These are phyloP conservation scores for Cercis canadensis DNA, from an alignment of 306 rosid species.

Conservation along the genomic window DNA sequence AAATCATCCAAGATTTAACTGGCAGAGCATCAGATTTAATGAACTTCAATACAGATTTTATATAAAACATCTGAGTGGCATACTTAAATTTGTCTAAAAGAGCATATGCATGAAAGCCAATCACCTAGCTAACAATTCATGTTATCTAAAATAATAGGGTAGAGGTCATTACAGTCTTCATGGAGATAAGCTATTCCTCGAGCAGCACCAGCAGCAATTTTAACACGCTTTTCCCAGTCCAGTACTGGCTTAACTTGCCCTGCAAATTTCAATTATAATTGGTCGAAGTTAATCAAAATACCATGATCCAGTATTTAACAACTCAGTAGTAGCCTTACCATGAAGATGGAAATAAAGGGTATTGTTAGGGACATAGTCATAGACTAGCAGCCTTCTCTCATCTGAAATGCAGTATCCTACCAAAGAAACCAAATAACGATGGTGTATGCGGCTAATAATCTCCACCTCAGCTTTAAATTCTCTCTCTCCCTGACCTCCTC, in stretches of 20 bases:
- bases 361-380: slow-evolving; percentile 83
- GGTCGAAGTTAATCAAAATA: slow-evolving; percentile 27
- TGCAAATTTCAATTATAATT: slow-evolving; percentile 41
- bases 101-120: slow-evolving; percentile 15
- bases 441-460: slow-evolving; percentile 88
- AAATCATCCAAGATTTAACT: not conserved
- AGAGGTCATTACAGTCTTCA: slow-evolving; percentile 80
- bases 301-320: slow-evolving; percentile 27
- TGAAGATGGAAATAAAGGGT: slow-evolving; percentile 86
- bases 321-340: slow-evolving; percentile 56
- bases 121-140: slow-evolving; percentile 12
- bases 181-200: slow-evolving; percentile 96
- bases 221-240: slow-evolving; percentile 81
- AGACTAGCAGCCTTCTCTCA: slow-evolving; percentile 81
- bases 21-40: not conserved
- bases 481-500: slow-evolving; percentile 90
- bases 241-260: slow-evolving; percentile 65
- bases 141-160: slow-evolving; percentile 23
- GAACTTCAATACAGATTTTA: slow-evolving; percentile 16
- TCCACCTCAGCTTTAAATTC: slow-evolving; percentile 94
- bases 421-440: slow-evolving; percentile 92
- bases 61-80: not conserved
- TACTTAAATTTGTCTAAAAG: not conserved
- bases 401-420: slow-evolving; percentile 89
- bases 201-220: slow-evolving; percentile 90